phyloP scores from a whole-genome alignment of 805 yeast species.

The Yarrowia alimentaria region DNA sequence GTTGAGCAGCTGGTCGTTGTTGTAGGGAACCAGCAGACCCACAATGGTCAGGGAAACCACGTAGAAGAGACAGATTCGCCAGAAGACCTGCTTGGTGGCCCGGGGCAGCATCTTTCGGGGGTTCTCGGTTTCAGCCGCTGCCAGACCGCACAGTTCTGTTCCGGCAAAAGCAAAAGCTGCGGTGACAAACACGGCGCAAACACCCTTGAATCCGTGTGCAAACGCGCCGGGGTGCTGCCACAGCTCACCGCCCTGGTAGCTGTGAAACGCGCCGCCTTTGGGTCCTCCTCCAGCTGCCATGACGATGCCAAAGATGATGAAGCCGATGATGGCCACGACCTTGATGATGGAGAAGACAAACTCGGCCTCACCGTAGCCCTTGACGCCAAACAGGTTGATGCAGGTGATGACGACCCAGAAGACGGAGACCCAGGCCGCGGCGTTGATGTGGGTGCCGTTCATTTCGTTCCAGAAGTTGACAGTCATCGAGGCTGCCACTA shows the following conservation, averaged over 20 bases:
- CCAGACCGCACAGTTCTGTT: conserved; percentile 63
- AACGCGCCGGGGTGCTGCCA: conserved; percentile 66
- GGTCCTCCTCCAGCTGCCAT: conserved; percentile 54
- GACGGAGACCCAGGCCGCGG: conserved; percentile 55
- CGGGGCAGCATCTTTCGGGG: conserved; percentile 65
- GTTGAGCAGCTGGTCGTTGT: conserved; percentile 47
- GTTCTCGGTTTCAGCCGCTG: conserved; percentile 70
- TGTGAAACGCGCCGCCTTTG: conserved; percentile 43
- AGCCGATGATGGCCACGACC: conserved; percentile 56
- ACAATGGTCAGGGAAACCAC: conserved; percentile 52
- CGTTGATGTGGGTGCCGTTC: conserved; percentile 54
- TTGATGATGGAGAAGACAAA: conserved; percentile 55
- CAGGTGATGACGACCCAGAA: conserved; percentile 49
- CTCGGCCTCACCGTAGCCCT: no score
- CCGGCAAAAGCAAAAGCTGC: conserved; percentile 71
- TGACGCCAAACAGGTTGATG: conserved; percentile 58
- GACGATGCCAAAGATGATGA: conserved; percentile 57
- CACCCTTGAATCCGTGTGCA: conserved; percentile 60
- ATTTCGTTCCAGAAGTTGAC: conserved; percentile 51
- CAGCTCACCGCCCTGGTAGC: conserved; percentile 50
- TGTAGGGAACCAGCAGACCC: conserved; percentile 66
- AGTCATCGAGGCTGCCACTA: conserved; percentile 57
- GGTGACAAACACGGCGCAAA: conserved; percentile 60
- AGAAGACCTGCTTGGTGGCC: conserved; percentile 75
- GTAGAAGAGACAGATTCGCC: conserved; percentile 70